Base-by-base conservation (phyloP, 2,329 filamentous ascomycete genomes). In the Phaeosphaeria sp. region DNA sequence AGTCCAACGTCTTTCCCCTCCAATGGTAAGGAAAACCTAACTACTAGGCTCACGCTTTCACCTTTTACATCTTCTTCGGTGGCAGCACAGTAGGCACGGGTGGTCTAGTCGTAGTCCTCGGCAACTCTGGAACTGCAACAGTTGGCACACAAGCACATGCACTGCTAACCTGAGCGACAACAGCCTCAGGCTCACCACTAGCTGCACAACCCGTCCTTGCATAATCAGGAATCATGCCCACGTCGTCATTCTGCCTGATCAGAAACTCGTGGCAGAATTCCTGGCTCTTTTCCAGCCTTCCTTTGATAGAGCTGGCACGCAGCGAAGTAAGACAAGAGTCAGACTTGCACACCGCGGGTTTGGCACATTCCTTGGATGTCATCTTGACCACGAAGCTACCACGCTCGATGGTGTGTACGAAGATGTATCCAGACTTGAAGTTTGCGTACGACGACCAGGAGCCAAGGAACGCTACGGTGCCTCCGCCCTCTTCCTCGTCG, bases 371-470 rank as follows among this genome's bases (percentile, higher is more conserved):
- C 21, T 68, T 69, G 47, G 56, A 58, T 0, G 65, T 63, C 68
- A 69, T 68, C 54, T 73, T 75, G 27, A 76, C 64, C 15, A 75
- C 68, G 30, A 71, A 75, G 2, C 60, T 68, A 22, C 73, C 73
- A 27, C 73, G 67, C 67, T 75, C 73, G 54, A 76, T 76, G 18
- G 72, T 75, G 55, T 75, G 73, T 3, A 76, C 70, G 57, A 75
- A 72, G 50, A 74, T 72, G 52, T 64, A 75, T 2, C 71, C 73
- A 17, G 65, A 71, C 55, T 70, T 71, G 63, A 75, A 76, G 30
- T 63, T 51, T 1, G 73, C 66, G 52, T 79, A 80, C 18, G 66
- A 73, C 41, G 72, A 73, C 78, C 78, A 80, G 6, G 69, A 73
- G 7, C 78, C 77, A 4, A 78, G 69, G 60, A 79, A 80, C 10